Evolutionary conservation across 163 green algal species (phyloP).

Genomic region (Scenedesmus sp.): DNA sequence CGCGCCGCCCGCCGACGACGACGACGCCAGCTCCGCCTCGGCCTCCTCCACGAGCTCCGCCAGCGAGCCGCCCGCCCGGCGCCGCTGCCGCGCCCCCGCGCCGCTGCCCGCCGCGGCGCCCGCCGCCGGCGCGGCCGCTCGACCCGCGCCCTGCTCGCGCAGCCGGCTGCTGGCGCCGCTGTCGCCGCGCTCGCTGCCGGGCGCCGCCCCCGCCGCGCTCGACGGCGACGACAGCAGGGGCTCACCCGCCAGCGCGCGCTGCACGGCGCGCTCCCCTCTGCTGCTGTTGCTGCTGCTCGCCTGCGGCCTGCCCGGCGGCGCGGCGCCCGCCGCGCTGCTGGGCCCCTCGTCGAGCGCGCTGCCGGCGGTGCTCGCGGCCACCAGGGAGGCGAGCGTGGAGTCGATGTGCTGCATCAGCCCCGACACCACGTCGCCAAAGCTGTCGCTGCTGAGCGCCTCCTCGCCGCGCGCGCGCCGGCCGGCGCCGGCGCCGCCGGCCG

Average conservation of each 20-base stretch:
- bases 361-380: neutral
- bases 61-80: too few relatives aligned
- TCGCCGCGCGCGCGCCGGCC: neutral
- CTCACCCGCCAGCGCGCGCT: constrained; percentile 1
- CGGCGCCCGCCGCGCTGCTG: too few relatives aligned
- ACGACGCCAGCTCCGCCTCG: too few relatives aligned
- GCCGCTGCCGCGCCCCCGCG: too few relatives aligned
- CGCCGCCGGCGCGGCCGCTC: too few relatives aligned
- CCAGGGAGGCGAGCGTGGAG: constrained; percentile 31
- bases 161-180: too few relatives aligned
- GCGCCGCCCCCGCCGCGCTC: too few relatives aligned
- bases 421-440: constrained; percentile 34
- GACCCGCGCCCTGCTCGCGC: too few relatives aligned
- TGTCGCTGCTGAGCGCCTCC: constrained; percentile 10
- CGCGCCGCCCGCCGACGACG: too few relatives aligned
- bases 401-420: constrained; percentile 40
- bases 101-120: too few relatives aligned
- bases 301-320: neutral
- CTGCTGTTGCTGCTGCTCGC: constrained; percentile 23
- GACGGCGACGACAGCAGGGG: neutral
- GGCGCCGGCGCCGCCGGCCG: neutral
- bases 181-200: too few relatives aligned
- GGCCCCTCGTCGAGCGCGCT: neutral
- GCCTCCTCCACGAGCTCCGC: too few relatives aligned
- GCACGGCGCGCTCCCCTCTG: constrained; percentile 9